Conservation (phyloP, 2,329 filamentous ascomycete genomes). For the Parafenestella ontariensis region DNA sequence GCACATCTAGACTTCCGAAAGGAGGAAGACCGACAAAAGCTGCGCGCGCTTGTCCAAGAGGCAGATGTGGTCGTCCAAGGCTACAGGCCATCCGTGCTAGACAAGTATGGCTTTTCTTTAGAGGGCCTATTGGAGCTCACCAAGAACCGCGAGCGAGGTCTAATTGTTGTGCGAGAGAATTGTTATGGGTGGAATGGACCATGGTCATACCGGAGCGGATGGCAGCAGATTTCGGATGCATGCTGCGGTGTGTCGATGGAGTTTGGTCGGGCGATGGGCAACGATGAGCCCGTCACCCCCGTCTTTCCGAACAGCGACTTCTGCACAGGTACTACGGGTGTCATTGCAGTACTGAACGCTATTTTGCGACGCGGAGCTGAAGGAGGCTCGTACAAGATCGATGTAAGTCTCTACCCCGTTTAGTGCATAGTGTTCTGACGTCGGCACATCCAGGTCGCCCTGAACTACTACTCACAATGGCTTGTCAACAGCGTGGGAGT, state of each 20-base stretch:
- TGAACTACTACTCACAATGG: constrained; percentile 50
- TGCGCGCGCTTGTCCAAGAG: constrained; percentile 53
- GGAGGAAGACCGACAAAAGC: constrained; percentile 47
- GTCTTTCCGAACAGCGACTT: constrained; percentile 56
- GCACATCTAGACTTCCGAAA: constrained; percentile 53
- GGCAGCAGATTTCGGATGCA: constrained; percentile 63
- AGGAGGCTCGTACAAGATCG: constrained; percentile 52
- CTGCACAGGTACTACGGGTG: constrained; percentile 55
- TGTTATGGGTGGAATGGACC: constrained; percentile 62
- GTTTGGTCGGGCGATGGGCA: constrained; percentile 57
- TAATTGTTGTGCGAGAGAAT: constrained; percentile 60
- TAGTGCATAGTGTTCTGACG: neutral
- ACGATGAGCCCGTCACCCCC: constrained; percentile 54
- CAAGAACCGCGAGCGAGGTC: constrained; percentile 50
- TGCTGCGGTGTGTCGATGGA: constrained; percentile 54
- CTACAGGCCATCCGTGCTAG: constrained; percentile 58
- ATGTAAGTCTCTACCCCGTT: constrained; percentile 41
- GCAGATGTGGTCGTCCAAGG: constrained; percentile 61
- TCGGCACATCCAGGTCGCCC: constrained; percentile 28
- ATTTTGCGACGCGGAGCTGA: constrained; percentile 49
- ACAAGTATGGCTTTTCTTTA: constrained; percentile 55
- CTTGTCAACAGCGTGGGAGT: constrained; percentile 41
- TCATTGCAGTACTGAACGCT: constrained; percentile 52
- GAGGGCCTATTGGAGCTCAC: constrained; percentile 53
- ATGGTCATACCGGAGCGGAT: constrained; percentile 56